Percentiles rank a stretch among this genome's conserved stretches.
phyloP scores from a whole-genome alignment of 768 basidiomycete genomes.

The Termitomyces sp. region DNA sequence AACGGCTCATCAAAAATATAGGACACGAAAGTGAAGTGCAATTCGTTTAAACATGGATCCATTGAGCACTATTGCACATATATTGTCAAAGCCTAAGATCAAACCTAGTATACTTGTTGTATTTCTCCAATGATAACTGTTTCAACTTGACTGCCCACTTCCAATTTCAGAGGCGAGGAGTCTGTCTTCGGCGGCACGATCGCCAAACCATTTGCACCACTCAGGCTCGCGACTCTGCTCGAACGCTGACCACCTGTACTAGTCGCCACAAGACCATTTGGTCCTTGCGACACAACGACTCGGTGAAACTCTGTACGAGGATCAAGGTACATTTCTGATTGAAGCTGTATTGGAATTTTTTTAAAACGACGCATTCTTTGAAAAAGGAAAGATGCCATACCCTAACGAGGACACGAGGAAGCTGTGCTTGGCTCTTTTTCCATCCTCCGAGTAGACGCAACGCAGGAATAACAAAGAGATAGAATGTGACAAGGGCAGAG shows the following conservation, averaged over 20 bases:
- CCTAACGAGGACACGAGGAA: slow-evolving; percentile 60
- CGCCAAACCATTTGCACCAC: slow-evolving; percentile 75
- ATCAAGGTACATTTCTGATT: slow-evolving; percentile 61
- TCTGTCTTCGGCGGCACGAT: slow-evolving; percentile 46
- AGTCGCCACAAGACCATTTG: slow-evolving; percentile 50
- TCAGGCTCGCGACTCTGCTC: slow-evolving; percentile 73
- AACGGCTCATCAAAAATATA: background rate
- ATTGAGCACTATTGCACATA: background rate
- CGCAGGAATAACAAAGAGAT: slow-evolving; percentile 80
- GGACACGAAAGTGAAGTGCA: background rate
- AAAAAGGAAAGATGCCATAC: slow-evolving; percentile 30
- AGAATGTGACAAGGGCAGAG: slow-evolving; percentile 80
- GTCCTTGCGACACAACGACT: slow-evolving; percentile 47
- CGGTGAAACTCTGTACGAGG: slow-evolving; percentile 81
- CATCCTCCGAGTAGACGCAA: slow-evolving; percentile 69
- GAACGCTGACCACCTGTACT: slow-evolving; percentile 88
- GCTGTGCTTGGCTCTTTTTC: slow-evolving; percentile 41
- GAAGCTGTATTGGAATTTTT: slow-evolving; percentile 43
- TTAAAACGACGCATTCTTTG: background rate
- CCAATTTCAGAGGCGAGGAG: slow-evolving; percentile 30
- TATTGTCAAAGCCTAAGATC: background rate
- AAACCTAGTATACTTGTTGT: background rate
- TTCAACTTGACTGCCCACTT: slow-evolving; percentile 49
- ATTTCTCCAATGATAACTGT: slow-evolving; percentile 66
- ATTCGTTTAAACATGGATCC: background rate